Percentiles rank a stretch among this genome's conserved stretches.
Evolutionary conservation across 768 basidiomycete species (phyloP).

Genomic region (Mycena leptocephala): DNA sequence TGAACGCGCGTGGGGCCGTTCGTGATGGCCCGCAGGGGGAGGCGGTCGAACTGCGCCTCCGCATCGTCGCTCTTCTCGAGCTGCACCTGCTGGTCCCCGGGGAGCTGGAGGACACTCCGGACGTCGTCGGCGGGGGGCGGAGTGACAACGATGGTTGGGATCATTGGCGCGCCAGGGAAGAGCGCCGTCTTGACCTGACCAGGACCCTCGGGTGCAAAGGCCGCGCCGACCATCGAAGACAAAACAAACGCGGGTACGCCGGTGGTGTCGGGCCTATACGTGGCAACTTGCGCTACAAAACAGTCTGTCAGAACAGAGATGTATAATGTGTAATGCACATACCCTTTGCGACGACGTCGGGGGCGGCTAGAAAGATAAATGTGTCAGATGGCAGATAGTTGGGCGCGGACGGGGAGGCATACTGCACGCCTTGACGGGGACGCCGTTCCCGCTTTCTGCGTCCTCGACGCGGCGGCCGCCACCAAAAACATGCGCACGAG

Average conservation of each 20-base stretch:
- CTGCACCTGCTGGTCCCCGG: neutral
- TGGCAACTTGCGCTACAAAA: neutral
- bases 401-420: neutral
- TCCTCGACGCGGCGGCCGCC: neutral
- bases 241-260: too few species aligned
- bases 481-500: neutral
- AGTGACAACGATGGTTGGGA: neutral
- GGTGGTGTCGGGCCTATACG: neutral
- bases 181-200: too few species aligned
- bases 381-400: neutral
- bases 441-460: neutral
- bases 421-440: too few species aligned
- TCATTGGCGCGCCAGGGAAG: neutral
- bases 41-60: neutral
- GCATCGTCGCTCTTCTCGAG: neutral
- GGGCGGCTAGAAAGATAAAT: neutral
- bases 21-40: neutral
- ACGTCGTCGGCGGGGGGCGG: neutral
- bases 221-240: neutral
- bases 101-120: neutral
- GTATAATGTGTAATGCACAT: neutral
- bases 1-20: neutral
- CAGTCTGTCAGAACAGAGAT: neutral
- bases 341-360: neutral
- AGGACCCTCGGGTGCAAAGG: neutral